These are phyloP conservation scores for Colletotrichum somersetense DNA, from an alignment of 2,329 filamentous ascomycete species.

Conservation along the genomic window DNA sequence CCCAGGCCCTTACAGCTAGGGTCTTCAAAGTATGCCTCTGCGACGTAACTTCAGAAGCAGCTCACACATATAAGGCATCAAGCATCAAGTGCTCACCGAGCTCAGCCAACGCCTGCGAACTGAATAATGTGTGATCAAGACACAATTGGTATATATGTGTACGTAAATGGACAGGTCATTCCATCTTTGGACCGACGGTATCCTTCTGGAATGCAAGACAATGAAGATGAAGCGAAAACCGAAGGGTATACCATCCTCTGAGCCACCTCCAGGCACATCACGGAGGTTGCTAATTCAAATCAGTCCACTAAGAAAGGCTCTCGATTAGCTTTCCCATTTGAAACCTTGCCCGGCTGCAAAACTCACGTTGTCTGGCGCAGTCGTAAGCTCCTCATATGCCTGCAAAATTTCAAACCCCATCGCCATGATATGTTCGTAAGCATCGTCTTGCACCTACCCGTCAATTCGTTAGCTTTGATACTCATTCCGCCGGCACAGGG, in stretches of 20 bases:
- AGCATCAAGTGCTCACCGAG: background rate
- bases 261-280: slow-evolving; percentile 18
- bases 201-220: background rate
- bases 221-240: background rate
- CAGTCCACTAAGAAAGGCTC: slow-evolving; percentile 30
- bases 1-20: too few species aligned
- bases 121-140: background rate
- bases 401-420: slow-evolving; percentile 87
- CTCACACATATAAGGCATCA: background rate
- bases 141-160: background rate
- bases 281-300: slow-evolving; percentile 28
- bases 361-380: slow-evolving; percentile 67
- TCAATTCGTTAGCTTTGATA: slow-evolving; percentile 43
- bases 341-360: too few species aligned
- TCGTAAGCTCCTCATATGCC: slow-evolving; percentile 84
- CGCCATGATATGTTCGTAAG: slow-evolving; percentile 77
- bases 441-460: slow-evolving; percentile 74
- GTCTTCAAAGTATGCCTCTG: slow-evolving; percentile 22
- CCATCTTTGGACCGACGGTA: background rate
- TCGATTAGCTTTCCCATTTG: slow-evolving; percentile 1
- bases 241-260: slow-evolving; percentile 28
- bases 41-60: slow-evolving; percentile 16
- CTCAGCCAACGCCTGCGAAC: background rate
- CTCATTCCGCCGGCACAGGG: background rate
- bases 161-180: background rate